These are phyloP conservation scores for Pseudogymnoascus sp. DNA, from an alignment of 2,329 filamentous ascomycete genomes.

Conservation along the genomic window DNA sequence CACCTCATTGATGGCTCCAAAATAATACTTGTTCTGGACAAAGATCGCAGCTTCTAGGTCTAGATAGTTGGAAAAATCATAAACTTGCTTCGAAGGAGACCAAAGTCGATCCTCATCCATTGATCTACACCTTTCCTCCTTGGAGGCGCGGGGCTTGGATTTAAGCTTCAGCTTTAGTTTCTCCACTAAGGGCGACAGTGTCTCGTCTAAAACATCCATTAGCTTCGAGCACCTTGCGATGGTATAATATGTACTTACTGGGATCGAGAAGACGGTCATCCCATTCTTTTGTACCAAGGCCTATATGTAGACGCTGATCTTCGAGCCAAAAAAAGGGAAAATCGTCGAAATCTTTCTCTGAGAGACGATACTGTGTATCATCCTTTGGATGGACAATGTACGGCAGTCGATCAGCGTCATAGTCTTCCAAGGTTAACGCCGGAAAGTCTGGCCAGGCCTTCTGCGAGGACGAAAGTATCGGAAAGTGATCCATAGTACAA, in stretches of 20 bases:
- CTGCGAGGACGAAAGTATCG: background rate
- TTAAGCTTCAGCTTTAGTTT: background rate
- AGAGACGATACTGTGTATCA: background rate
- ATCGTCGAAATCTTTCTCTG: background rate
- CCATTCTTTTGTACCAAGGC: background rate
- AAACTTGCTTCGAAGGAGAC: background rate
- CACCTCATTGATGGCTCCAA: background rate
- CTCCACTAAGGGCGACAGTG: background rate
- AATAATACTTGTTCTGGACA: conserved; percentile 7
- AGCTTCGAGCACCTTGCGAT: background rate
- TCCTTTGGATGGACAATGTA: background rate
- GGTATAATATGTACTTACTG: background rate
- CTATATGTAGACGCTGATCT: background rate
- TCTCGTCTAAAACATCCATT: background rate
- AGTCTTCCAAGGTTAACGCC: conserved; percentile 2
- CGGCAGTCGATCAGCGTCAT: background rate
- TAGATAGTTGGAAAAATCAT: conserved; percentile 4
- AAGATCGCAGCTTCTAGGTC: background rate
- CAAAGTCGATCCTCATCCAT: background rate
- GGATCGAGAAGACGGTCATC: background rate
- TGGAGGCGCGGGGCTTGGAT: background rate
- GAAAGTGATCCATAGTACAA: background rate
- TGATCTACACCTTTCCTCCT: background rate
- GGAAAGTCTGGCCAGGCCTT: conserved; percentile 2
- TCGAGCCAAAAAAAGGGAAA: conserved; percentile 3